Evolutionary conservation across 495 filamentous ascomycete genomes (phyloP).

Genomic region (Terfezia boudieri): DNA sequence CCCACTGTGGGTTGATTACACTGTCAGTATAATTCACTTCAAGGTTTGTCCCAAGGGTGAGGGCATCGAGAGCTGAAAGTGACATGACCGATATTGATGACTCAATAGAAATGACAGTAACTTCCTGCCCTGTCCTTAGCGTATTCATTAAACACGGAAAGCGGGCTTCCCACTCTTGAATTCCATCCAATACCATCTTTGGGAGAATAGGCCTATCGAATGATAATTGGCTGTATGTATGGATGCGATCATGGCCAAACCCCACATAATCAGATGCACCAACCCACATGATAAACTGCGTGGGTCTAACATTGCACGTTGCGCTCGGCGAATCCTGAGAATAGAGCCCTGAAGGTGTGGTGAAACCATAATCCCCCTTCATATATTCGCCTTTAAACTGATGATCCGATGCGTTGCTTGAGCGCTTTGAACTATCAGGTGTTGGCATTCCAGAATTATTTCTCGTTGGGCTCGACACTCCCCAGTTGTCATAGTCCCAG

Average conservation of each 20-base stretch:
- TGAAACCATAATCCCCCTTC: too few species aligned
- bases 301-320: conserved; percentile 5
- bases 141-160: conserved; percentile 15
- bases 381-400: neutral
- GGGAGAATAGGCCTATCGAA: conserved; percentile 2
- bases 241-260: conserved; percentile 11
- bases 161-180: conserved; percentile 12
- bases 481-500: conserved; percentile 13
- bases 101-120: conserved; percentile 13
- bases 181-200: conserved; percentile 4
- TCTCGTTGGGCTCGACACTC: neutral
- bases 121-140: conserved; percentile 4
- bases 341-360: too few species aligned
- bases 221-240: conserved; percentile 15
- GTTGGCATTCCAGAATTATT: neutral
- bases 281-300: conserved; percentile 14
- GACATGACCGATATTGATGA: conserved; percentile 13
- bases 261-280: conserved; percentile 7
- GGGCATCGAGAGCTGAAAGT: conserved; percentile 8
- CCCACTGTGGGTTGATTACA: conserved; percentile 11
- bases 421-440: neutral
- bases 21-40: conserved; percentile 8
- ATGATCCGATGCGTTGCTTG: neutral
- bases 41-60: conserved; percentile 12
- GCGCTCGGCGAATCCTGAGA: neutral